A percentile compares a stretch with the other conserved stretches of the same genome.
Conservation (phyloP, 192 early-diverging fungal species). For the Umbelopsis ramanniana region DNA sequence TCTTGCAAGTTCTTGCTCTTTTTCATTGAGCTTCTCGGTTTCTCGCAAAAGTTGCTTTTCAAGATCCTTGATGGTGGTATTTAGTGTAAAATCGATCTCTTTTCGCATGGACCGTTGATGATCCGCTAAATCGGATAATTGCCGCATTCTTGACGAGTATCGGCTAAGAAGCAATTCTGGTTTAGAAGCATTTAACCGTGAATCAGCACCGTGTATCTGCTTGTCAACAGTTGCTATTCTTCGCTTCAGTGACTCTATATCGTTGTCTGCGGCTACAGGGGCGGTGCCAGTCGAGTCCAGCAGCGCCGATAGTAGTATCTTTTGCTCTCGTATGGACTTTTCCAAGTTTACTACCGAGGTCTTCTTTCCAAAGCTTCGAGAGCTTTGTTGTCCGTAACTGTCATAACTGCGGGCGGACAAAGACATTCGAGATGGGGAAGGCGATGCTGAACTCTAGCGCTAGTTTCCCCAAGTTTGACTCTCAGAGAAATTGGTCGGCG, state of each 20-base stretch:
- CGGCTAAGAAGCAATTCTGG: constrained; percentile 20
- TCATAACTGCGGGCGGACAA: constrained; percentile 4
- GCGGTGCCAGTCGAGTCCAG: background rate
- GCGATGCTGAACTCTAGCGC: too few species aligned
- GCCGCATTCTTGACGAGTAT: constrained; percentile 31
- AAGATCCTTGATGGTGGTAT: constrained; percentile 26
- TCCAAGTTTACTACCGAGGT: background rate
- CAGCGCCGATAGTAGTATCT: constrained; percentile 21
- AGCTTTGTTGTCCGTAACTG: background rate
- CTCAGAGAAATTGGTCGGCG: too few species aligned
- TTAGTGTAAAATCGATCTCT: constrained; percentile 33
- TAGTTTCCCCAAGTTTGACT: too few species aligned
- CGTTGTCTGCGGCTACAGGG: background rate
- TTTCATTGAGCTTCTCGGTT: constrained; percentile 19
- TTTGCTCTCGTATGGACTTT: constrained; percentile 37
- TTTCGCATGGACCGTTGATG: constrained; percentile 27
- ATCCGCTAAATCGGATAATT: constrained; percentile 33
- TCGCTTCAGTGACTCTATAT: background rate
- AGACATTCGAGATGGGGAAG: constrained; percentile 20
- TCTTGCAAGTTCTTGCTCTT: constrained; percentile 10
- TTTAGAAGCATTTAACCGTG: background rate
- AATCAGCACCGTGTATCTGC: background rate
- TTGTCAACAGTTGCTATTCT: constrained; percentile 10
- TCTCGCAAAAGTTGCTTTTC: constrained; percentile 19
- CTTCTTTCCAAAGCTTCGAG: background rate